A percentile compares a stretch with the other conserved stretches of the same genome.
phyloP scores from a whole-genome alignment of 2,329 filamentous ascomycete species.

The Fusarium temperatum region DNA sequence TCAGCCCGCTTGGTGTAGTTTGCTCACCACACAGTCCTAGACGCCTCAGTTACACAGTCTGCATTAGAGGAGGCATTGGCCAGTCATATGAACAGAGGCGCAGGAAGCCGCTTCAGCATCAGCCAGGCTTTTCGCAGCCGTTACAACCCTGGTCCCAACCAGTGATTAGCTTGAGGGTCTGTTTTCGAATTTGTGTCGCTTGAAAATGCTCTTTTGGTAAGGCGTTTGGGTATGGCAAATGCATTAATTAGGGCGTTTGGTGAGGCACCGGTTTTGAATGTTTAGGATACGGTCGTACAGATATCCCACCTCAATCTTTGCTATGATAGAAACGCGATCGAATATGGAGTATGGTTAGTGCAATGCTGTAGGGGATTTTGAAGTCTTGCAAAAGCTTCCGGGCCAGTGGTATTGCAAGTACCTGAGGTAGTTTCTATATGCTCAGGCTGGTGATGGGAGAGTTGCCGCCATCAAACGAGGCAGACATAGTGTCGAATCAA shows the following conservation, averaged over 20 bases:
- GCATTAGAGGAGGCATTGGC: slow-evolving; percentile 81
- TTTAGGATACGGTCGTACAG: slow-evolving; percentile 11
- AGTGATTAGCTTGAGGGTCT: slow-evolving; percentile 23
- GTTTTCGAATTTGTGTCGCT: not conserved
- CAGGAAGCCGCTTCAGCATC: slow-evolving; percentile 68
- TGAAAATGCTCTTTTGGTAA: slow-evolving; percentile 22
- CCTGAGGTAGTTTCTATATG: not conserved
- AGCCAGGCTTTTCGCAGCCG: slow-evolving; percentile 72
- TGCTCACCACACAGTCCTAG: slow-evolving; percentile 50
- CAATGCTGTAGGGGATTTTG: not conserved
- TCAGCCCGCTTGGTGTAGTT: not conserved
- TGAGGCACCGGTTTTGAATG: slow-evolving; percentile 6
- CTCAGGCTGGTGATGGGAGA: not conserved
- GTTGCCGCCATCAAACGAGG: not conserved
- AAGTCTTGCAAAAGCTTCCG: not conserved
- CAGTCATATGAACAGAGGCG: slow-evolving; percentile 56
- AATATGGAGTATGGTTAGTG: not conserved
- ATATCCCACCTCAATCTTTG: slow-evolving; percentile 35
- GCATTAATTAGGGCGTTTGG: slow-evolving; percentile 39
- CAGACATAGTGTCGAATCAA: not conserved
- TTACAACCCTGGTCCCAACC: slow-evolving; percentile 56
- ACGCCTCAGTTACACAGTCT: slow-evolving; percentile 82
- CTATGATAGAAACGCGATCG: slow-evolving; percentile 3
- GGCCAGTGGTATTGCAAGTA: not conserved
- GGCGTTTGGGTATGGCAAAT: slow-evolving; percentile 35